These are phyloP conservation scores for Debaryomycetaceae sp. DNA, from an alignment of 1,139 yeast species.

Conservation along the genomic window DNA sequence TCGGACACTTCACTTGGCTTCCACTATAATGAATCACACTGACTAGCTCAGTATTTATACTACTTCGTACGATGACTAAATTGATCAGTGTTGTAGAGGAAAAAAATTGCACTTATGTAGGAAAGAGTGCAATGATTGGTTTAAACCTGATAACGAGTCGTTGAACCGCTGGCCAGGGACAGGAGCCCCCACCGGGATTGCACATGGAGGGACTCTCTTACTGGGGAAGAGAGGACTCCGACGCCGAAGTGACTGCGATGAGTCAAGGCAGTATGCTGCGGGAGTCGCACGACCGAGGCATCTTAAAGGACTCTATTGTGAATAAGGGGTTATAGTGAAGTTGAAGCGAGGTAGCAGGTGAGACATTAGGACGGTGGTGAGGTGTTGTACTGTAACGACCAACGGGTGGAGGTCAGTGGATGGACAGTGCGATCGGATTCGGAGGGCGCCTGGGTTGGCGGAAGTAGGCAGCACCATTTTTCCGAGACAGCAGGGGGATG, in stretches of 20 bases:
- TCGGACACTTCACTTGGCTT: too few relatives aligned
- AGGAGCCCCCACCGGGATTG: background rate
- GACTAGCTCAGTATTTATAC: background rate
- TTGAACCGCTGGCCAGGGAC: background rate
- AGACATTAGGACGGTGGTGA: too few relatives aligned
- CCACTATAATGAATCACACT: too few relatives aligned
- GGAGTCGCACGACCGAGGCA: background rate
- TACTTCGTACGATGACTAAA: background rate
- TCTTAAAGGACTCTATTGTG: background rate
- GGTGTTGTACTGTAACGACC: too few relatives aligned
- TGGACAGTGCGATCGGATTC: too few relatives aligned
- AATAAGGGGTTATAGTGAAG: background rate
- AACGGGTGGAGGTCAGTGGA: too few relatives aligned
- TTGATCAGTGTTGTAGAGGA: background rate
- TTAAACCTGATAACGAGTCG: background rate
- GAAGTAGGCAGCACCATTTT: too few relatives aligned
- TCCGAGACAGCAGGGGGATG: background rate
- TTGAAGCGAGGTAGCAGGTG: too few relatives aligned
- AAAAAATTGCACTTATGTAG: background rate
- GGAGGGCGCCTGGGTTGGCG: too few relatives aligned
- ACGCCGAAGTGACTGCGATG: conserved; percentile 3
- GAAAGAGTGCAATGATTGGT: background rate
- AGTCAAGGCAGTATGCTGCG: background rate
- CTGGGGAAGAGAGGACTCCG: conserved; percentile 9
- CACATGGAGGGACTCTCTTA: background rate